These are phyloP conservation scores for Debaryomyces hansenii DNA, from an alignment of 805 yeast genomes.

Conservation along the genomic window DNA sequence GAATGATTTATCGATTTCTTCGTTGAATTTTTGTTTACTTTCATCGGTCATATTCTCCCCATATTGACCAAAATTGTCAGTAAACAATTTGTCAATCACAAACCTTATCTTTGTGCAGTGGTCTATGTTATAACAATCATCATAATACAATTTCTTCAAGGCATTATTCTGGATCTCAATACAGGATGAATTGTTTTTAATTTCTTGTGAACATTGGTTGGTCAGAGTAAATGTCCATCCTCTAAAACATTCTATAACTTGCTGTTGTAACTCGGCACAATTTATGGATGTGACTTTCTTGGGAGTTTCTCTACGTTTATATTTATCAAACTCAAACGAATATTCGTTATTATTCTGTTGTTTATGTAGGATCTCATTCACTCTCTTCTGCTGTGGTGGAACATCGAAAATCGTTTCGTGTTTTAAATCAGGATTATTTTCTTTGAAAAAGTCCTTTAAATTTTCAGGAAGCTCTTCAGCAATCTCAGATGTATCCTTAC, in stretches of 20 bases:
- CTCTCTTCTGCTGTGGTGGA: conserved; percentile 26
- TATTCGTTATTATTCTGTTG: conserved; percentile 15
- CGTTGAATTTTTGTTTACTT: conserved; percentile 23
- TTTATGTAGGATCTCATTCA: conserved; percentile 22
- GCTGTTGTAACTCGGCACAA: conserved; percentile 41
- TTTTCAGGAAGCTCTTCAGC: conserved; percentile 34
- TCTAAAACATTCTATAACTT: conserved; percentile 36
- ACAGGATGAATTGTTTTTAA: conserved; percentile 27
- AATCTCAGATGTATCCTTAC: conserved; percentile 25
- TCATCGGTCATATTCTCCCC: conserved; percentile 31
- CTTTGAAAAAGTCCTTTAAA: conserved; percentile 30
- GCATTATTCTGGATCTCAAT: conserved; percentile 36
- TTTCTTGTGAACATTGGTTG: conserved; percentile 31
- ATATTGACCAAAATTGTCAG: conserved; percentile 36
- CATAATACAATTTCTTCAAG: conserved; percentile 31
- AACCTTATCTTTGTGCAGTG: conserved; percentile 40
- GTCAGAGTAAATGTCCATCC: conserved; percentile 28
- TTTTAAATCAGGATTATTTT: conserved; percentile 27
- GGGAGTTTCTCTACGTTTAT: conserved; percentile 26
- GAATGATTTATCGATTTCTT: conserved; percentile 31
- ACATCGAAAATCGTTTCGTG: conserved; percentile 22
- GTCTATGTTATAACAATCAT: conserved; percentile 31
- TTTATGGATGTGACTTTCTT: conserved; percentile 30
- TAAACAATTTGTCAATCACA: conserved; percentile 35
- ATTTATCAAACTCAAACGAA: conserved; percentile 27